Conservation (phyloP, 805 yeast species). For the Cyberlindnera xylosilytica region DNA sequence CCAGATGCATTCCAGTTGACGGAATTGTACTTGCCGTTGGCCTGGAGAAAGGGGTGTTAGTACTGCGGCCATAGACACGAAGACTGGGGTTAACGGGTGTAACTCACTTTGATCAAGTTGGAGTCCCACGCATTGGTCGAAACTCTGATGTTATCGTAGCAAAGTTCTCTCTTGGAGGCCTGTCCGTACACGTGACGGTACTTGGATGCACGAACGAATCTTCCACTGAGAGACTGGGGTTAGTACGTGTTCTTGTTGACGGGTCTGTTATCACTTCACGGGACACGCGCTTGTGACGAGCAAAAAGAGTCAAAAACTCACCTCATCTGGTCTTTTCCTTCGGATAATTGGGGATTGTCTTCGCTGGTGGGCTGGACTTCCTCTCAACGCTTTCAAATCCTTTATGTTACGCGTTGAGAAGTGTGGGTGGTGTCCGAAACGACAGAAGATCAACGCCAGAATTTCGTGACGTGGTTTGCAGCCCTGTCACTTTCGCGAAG, state of each 20-base stretch:
- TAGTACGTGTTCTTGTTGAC: conserved; percentile 1
- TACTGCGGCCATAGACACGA: too few species aligned
- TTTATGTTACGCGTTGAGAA: too few species aligned
- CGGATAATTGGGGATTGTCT: too few species aligned
- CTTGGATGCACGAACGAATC: conserved; percentile 94
- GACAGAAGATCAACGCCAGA: background rate
- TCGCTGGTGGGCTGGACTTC: too few species aligned
- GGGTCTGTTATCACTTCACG: background rate
- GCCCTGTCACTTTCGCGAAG: background rate
- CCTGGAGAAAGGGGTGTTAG: conserved; percentile 25
- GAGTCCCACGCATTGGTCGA: conserved; percentile 97
- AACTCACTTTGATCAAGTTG: conserved; percentile 62
- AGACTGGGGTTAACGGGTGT: background rate
- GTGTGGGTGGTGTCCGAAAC: too few species aligned
- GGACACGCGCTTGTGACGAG: too few species aligned
- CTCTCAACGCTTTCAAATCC: too few species aligned
- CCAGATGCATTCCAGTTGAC: conserved; percentile 95
- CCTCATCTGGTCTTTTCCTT: too few species aligned
- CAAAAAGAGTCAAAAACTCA: too few species aligned
- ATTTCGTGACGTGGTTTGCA: background rate
- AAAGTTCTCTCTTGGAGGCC: conserved; percentile 52
- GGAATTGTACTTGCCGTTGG: conserved; percentile 81
- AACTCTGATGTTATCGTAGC: conserved; percentile 52
- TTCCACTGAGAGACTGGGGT: conserved; percentile 46
- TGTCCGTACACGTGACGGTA: conserved; percentile 97